Base-by-base conservation (phyloP, 805 yeast genomes). In the Kuraishia cidri region DNA sequence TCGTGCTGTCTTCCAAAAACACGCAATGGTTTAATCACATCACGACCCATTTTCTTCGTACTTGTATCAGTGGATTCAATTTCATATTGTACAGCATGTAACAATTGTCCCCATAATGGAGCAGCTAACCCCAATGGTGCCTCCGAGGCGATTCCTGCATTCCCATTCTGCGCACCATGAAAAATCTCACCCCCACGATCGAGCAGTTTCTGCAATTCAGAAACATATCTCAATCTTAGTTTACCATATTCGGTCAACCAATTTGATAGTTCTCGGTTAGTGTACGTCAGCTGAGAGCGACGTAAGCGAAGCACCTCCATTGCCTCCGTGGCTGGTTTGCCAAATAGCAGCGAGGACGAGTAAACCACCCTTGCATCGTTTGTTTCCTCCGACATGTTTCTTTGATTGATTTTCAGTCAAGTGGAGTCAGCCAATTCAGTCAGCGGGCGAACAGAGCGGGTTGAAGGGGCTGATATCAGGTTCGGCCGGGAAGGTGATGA, bases 251-350 rank as follows among this genome's bases (percentile, higher is more conserved):
- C 75, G 25, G 70, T 66, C 35, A 82, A 62, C 66, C 84, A 70
- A 26, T 62, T 65, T 24, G 82, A 75, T 40, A 83, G 63, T 32
- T 72, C 77, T 36, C 69, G 70, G 45, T 79, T 79, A 31, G 76
- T 56, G 29, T 63, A 46, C 44, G 69, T 68, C 29, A 77, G 73
- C 42, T 69, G 72, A 22, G 66, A 56, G 25, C 73, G 59, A 39
- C 87, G 68, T 33, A 76, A 65, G 32, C 75, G 60, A 19, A 80
- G 61, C 21, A 72, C 62, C 44, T 73, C 81, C 39, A 75, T 66
- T 14, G 83, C 76, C 43, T 70, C 77, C 18, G 60, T 58, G 10
- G 86, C 84, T 24, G 65, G 48, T 42, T 72, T 65, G 14, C 50
- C 52, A 35, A 53, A 53, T 21, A 58, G 43, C 28, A 58, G 42